Base-by-base conservation (phyloP, 345 rosid genomes). In the Eucalyptus curtisii region DNA sequence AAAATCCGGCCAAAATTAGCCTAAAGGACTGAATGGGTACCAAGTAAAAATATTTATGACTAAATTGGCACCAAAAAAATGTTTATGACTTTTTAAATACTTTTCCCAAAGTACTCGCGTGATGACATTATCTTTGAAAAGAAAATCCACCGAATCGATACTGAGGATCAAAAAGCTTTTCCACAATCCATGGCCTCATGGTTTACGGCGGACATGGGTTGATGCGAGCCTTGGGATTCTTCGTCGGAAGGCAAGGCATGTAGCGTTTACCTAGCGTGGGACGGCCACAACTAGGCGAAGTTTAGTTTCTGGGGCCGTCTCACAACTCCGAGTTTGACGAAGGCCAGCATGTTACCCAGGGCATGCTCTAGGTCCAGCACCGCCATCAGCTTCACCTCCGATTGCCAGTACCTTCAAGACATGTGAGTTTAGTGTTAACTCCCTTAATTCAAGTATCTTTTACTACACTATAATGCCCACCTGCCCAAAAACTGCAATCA, bases 11-110 rank as follows among this genome's bases (percentile, higher is more conserved):
- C 52, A 15, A 49, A 49, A 49, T 49, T 15, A 0, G 1, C 52
- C 0, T n/a, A n/a, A n/a, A 0, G 0, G 1, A 49, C 52, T 1
- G 1, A 6, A 49, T 49, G 52, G 7, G 7, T 15, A 49, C 50
- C 50, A 49, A 49, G 15, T 49, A 49, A 49, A 49, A 49, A 15
- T 0, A 0, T 49, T 49, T 2, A 15, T 2, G 52, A 49, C 3
- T 49, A 49, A 49, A 49, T 49, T 49, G 7, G 0, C 1, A 0
- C 16, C 1, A 49, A 49, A 49, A 48, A 49, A 15, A 6, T 7
- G 1, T 1, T 49, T 49, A 49, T 49, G 1, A 15, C 3, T 14
- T 15, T 49, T 49, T 49, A 15, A 49, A 49, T 7, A 15, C 52
- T 15, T 49, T 6, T 49, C 19, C 3, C 0, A 0, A 25, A 57